Percentiles rank a stretch among this genome's conserved stretches.
These are phyloP conservation scores for Metarhizium guizhouense DNA, from an alignment of 2,329 filamentous ascomycete species.

Conservation along the genomic window DNA sequence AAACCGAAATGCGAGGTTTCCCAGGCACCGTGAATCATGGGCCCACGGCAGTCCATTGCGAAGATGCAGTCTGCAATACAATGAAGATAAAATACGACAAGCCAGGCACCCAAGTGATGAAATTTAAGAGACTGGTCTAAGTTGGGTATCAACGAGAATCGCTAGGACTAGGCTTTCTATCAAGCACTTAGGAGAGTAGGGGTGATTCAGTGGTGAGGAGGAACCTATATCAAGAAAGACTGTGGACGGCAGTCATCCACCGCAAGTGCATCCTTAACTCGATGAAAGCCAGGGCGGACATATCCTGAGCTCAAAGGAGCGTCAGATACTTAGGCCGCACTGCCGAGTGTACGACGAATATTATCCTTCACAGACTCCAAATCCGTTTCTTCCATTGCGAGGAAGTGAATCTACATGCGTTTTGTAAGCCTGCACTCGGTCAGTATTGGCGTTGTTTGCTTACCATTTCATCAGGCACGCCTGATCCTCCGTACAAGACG, in stretches of 20 bases:
- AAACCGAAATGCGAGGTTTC: neutral
- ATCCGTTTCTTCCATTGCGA: constrained; percentile 52
- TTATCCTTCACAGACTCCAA: constrained; percentile 51
- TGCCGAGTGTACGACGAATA: constrained; percentile 41
- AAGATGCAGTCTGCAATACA: neutral
- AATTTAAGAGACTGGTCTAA: neutral
- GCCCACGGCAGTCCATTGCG: neutral
- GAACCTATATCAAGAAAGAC: too few species aligned
- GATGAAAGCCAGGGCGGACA: neutral
- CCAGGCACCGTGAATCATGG: neutral
- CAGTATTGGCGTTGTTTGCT: constrained; percentile 17
- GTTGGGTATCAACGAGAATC: constrained; percentile 5
- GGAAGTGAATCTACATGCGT: constrained; percentile 50
- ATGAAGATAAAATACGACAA: neutral
- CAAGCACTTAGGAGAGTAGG: neutral
- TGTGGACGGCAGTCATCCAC: neutral
- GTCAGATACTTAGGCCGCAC: constrained; percentile 12
- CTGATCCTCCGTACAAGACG: constrained; percentile 62
- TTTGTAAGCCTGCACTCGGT: constrained; percentile 9
- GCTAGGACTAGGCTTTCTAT: constrained; percentile 1
- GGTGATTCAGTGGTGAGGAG: neutral
- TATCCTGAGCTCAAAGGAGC: neutral
- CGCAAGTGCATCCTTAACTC: neutral
- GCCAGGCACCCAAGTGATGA: neutral
- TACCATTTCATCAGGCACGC: constrained; percentile 63